phyloP scores from a whole-genome alignment of 2,329 filamentous ascomycete genomes.

The Arthrobotrys megalospora region DNA sequence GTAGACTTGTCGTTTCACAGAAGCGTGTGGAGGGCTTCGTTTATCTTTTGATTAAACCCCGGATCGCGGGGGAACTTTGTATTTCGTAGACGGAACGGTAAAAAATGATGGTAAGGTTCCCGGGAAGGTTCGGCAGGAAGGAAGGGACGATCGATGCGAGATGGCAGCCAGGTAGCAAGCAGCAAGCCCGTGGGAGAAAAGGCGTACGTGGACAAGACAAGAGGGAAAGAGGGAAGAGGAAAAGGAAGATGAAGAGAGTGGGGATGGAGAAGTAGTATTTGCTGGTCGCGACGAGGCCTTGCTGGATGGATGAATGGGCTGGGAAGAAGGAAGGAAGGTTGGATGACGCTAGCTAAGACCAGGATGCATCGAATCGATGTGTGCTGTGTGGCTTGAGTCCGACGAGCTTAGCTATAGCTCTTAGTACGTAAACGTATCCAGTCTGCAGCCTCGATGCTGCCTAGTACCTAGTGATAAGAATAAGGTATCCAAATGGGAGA shows the following conservation, averaged over 20 bases:
- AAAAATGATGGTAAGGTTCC: slow-evolving; percentile 15
- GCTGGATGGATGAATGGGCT: slow-evolving; percentile 6
- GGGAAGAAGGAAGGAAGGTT: neutral
- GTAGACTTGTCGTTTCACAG: slow-evolving; percentile 30
- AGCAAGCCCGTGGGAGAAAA: slow-evolving; percentile 1
- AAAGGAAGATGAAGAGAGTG: neutral
- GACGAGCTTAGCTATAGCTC: neutral
- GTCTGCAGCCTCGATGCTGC: too few species aligned
- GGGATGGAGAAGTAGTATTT: neutral
- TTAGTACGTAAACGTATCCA: too few species aligned
- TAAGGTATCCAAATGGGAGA: neutral
- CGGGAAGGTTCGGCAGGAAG: slow-evolving; percentile 47
- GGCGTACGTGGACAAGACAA: neutral
- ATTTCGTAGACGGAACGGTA: neutral
- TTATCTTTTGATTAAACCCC: slow-evolving; percentile 2
- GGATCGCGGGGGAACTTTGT: slow-evolving; percentile 15
- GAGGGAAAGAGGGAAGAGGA: neutral
- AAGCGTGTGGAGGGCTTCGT: slow-evolving; percentile 2
- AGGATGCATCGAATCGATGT: neutral
- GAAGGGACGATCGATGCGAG: slow-evolving; percentile 29
- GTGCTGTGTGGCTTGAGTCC: slow-evolving; percentile 3
- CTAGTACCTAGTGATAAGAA: too few species aligned
- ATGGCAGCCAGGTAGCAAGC: slow-evolving; percentile 20
- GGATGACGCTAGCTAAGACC: slow-evolving; percentile 33
- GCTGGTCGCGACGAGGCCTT: neutral